phyloP scores from a whole-genome alignment of 306 rosid species.

The Psophocarpus tetragonolobus region DNA sequence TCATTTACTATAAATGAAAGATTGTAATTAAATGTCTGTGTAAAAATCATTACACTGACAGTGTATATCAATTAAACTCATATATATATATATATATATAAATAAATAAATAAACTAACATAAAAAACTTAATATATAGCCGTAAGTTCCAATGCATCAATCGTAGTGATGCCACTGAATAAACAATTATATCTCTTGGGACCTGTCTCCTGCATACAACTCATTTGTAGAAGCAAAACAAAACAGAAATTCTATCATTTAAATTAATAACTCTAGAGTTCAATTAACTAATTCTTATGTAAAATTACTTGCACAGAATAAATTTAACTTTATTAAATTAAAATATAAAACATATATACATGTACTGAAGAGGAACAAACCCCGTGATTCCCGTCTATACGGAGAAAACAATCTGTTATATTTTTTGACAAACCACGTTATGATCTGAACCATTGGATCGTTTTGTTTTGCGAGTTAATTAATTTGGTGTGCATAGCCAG shows the following conservation, averaged over 20 bases:
- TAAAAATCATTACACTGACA: no score
- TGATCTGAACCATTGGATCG: constrained; percentile 15
- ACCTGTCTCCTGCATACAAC: not conserved
- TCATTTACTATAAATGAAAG: no score
- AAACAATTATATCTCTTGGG: constrained; percentile 17
- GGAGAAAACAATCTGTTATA: constrained; percentile 16
- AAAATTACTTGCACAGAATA: not conserved
- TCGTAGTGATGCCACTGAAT: not conserved
- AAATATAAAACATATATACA: not conserved
- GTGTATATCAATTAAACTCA: no score
- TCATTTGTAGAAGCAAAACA: not conserved
- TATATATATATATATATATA: no score
- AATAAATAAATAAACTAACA: not conserved
- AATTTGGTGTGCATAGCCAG: constrained; percentile 43
- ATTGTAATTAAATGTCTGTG: no score
- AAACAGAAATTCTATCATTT: not conserved
- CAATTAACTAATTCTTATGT: not conserved
- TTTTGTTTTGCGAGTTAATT: not conserved
- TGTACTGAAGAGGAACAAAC: constrained; percentile 39
- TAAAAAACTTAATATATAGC: not conserved
- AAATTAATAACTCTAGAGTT: not conserved
- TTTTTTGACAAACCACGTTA: constrained; percentile 9
- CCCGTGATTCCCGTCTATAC: constrained; percentile 62
- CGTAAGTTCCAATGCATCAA: constrained; percentile 5
- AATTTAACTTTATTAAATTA: not conserved